Evolutionary conservation across 306 rosid species (phyloP).

Genomic region (Dicorynia guianensis): DNA sequence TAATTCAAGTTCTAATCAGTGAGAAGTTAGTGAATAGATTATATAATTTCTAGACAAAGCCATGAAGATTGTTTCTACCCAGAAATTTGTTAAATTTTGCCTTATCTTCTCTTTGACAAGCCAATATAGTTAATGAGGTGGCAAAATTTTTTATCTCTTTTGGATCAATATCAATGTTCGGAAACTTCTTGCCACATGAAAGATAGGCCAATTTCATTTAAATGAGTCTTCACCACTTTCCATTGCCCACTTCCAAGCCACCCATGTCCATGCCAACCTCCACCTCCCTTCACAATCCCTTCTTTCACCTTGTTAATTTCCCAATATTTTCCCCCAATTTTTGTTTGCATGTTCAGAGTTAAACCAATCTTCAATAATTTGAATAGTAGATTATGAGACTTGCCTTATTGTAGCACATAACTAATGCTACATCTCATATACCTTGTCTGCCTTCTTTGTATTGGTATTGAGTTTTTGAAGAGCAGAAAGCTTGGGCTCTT

Average conservation of each 20-base stretch:
- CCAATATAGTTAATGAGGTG: slow-evolving; percentile 68
- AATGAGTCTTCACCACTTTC: slow-evolving; percentile 71
- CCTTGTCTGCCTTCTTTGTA: slow-evolving; percentile 59
- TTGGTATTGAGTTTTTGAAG: slow-evolving; percentile 64
- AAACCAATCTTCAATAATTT: slow-evolving; percentile 76
- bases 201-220: slow-evolving; percentile 60
- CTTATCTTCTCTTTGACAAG: slow-evolving; percentile 65
- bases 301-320: slow-evolving; percentile 60
- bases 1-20: neutral
- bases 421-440: slow-evolving; percentile 79
- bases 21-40: neutral
- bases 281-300: slow-evolving; percentile 74
- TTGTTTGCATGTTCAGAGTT: slow-evolving; percentile 58
- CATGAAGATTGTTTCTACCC: slow-evolving; percentile 55
- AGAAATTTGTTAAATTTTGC: slow-evolving; percentile 67
- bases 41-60: slow-evolving; percentile 24
- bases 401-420: slow-evolving; percentile 75
- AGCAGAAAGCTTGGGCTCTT: slow-evolving; percentile 80
- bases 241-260: slow-evolving; percentile 93
- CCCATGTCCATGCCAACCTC: slow-evolving; percentile 99
- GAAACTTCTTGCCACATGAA: slow-evolving; percentile 71
- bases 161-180: slow-evolving; percentile 87
- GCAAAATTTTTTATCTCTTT: slow-evolving; percentile 82
- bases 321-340: slow-evolving; percentile 67
- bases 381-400: slow-evolving; percentile 71